A percentile compares a stretch with the other conserved stretches of the same genome.
phyloP scores from a whole-genome alignment of 108 stramenopile species.

The Epithemia pelagica region DNA sequence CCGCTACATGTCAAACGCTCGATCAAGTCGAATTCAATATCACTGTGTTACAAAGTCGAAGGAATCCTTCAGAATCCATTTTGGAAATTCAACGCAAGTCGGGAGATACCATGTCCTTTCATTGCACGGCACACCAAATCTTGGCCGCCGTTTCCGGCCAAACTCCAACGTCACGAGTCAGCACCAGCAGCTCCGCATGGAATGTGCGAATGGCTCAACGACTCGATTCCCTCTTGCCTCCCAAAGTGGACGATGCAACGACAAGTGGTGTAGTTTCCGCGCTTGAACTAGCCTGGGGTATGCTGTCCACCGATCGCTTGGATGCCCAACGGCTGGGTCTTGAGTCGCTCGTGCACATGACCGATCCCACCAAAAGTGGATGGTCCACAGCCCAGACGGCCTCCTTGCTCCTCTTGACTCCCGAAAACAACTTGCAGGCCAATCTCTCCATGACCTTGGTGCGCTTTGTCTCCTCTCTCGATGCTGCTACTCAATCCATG shows the following conservation, averaged over 20 bases:
- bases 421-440: neutral
- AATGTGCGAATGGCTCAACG: neutral
- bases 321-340: slow-evolving; percentile 42
- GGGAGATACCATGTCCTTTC: neutral
- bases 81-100: slow-evolving; percentile 1
- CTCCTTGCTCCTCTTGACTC: slow-evolving; percentile 31
- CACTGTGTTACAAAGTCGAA: neutral
- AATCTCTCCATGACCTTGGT: neutral
- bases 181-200: neutral
- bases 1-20: neutral
- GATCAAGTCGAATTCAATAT: neutral
- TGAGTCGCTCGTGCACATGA: slow-evolving; percentile 35
- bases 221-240: neutral
- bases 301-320: slow-evolving; percentile 43
- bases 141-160: neutral
- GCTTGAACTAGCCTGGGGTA: slow-evolving; percentile 37
- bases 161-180: neutral
- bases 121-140: neutral
- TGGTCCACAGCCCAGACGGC: slow-evolving; percentile 43
- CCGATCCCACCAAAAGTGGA: slow-evolving; percentile 40
- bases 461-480: neutral
- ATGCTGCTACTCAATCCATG: neutral
- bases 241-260: neutral
- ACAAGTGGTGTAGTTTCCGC: slow-evolving; percentile 20
- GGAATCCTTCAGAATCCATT: neutral